These are phyloP conservation scores for Geotrichum bryndzae DNA, from an alignment of 1,139 yeast species.

Conservation along the genomic window DNA sequence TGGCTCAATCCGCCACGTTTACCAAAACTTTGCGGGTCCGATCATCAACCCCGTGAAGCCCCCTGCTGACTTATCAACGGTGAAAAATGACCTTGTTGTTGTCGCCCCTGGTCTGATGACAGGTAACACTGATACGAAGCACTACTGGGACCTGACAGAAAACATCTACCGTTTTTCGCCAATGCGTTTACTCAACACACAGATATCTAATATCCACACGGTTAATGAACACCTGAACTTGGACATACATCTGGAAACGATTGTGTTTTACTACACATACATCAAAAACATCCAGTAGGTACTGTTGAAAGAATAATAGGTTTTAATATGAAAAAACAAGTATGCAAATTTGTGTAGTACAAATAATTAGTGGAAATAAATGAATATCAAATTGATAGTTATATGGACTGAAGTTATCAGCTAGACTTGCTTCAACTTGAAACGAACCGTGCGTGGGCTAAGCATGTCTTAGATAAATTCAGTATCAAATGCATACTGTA, in stretches of 20 bases:
- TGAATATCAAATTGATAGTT: not conserved
- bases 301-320: not conserved
- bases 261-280: constrained; percentile 56
- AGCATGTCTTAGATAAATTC: not conserved
- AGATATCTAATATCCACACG: constrained; percentile 42
- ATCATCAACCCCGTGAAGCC: constrained; percentile 24
- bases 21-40: constrained; percentile 13
- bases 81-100: constrained; percentile 31
- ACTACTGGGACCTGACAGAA: constrained; percentile 68
- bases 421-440: not conserved
- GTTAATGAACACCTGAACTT: constrained; percentile 52
- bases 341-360: not conserved
- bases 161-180: constrained; percentile 67
- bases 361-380: not conserved
- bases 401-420: not conserved
- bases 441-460: not conserved
- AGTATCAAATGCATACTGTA: not conserved
- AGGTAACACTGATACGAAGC: constrained; percentile 80
- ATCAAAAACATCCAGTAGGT: constrained; percentile 23
- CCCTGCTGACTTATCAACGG: constrained; percentile 2
- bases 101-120: constrained; percentile 65
- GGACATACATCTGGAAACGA: constrained; percentile 49
- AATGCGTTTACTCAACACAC: constrained; percentile 18
- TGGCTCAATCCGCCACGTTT: constrained; percentile 42
- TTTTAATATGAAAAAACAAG: not conserved